Conservation (phyloP, 164 flowering plant genomes). For the Kingdonia uniflora region DNA sequence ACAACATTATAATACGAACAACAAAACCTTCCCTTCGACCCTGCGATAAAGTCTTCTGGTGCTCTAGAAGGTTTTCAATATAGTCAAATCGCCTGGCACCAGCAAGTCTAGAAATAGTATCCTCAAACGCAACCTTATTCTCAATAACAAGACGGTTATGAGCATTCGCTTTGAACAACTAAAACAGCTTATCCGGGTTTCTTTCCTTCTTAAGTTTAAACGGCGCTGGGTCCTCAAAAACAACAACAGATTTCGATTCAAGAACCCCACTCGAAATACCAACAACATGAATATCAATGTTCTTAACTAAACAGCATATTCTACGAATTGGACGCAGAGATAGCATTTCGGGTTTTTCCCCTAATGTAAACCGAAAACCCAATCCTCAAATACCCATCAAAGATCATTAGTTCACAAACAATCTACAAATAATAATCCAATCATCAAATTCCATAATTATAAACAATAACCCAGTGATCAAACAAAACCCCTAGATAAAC, state of each 20-base stretch:
- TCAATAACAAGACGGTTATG: slow-evolving; percentile 51
- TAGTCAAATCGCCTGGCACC: slow-evolving; percentile 62
- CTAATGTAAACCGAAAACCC: too few species aligned
- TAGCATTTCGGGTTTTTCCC: too few species aligned
- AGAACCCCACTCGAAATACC: slow-evolving; percentile 3
- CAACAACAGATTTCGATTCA: slow-evolving; percentile 9
- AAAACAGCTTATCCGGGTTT: slow-evolving; percentile 59
- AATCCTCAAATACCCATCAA: too few species aligned
- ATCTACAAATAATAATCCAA: too few species aligned
- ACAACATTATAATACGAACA: slow-evolving; percentile 57
- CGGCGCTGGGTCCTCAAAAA: slow-evolving; percentile 51
- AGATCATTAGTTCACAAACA: too few species aligned
- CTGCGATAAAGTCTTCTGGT: slow-evolving; percentile 55
- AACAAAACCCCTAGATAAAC: too few species aligned
- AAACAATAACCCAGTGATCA: too few species aligned
- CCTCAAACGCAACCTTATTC: slow-evolving; percentile 63
- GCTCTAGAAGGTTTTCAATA: slow-evolving; percentile 59
- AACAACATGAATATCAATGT: slow-evolving; percentile 9
- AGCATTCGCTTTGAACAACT: slow-evolving; percentile 54
- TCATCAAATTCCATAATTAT: too few species aligned
- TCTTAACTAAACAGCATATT: slow-evolving; percentile 18
- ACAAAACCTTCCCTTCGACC: slow-evolving; percentile 70
- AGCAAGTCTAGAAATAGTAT: slow-evolving; percentile 53
- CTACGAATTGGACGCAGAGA: slow-evolving; percentile 48
- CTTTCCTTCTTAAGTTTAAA: slow-evolving; percentile 56